These are phyloP conservation scores for Hypomyces rosellus DNA, from an alignment of 2,329 filamentous ascomycete genomes.

Conservation along the genomic window DNA sequence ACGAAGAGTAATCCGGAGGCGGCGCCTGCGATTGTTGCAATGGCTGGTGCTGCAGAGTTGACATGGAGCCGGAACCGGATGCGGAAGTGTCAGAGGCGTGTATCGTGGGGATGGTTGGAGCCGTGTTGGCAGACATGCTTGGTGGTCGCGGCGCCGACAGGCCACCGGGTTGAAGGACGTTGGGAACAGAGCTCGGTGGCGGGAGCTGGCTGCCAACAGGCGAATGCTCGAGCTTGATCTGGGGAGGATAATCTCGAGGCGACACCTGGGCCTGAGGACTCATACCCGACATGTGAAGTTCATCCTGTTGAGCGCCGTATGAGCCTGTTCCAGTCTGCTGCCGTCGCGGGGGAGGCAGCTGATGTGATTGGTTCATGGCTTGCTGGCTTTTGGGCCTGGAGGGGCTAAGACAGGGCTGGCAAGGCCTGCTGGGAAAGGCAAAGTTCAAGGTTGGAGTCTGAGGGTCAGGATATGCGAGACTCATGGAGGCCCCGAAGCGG, in stretches of 20 bases:
- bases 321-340: constrained; percentile 19
- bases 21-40: constrained; percentile 25
- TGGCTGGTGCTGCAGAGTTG: constrained; percentile 26
- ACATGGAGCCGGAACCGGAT: constrained; percentile 22
- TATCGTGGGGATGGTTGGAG: constrained; percentile 42
- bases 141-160: constrained; percentile 29
- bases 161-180: constrained; percentile 53
- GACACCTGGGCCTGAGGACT: constrained; percentile 38
- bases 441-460: not conserved
- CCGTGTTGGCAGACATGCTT: constrained; percentile 36
- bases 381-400: constrained; percentile 2
- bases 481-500: constrained; percentile 7
- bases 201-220: constrained; percentile 29
- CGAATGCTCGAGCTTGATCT: constrained; percentile 46
- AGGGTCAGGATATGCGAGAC: constrained; percentile 4
- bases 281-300: constrained; percentile 49
- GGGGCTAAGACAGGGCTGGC: constrained; percentile 15
- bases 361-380: constrained; percentile 37
- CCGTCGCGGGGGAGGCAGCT: constrained; percentile 26
- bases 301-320: constrained; percentile 37
- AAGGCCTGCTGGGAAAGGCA: not conserved
- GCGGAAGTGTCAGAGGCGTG: constrained; percentile 27
- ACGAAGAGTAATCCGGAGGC: constrained; percentile 54
- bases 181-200: constrained; percentile 43
- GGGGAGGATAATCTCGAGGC: constrained; percentile 44